These are phyloP conservation scores for Aureobasidium uvarum DNA, from an alignment of 2,329 filamentous ascomycete genomes.

Conservation along the genomic window DNA sequence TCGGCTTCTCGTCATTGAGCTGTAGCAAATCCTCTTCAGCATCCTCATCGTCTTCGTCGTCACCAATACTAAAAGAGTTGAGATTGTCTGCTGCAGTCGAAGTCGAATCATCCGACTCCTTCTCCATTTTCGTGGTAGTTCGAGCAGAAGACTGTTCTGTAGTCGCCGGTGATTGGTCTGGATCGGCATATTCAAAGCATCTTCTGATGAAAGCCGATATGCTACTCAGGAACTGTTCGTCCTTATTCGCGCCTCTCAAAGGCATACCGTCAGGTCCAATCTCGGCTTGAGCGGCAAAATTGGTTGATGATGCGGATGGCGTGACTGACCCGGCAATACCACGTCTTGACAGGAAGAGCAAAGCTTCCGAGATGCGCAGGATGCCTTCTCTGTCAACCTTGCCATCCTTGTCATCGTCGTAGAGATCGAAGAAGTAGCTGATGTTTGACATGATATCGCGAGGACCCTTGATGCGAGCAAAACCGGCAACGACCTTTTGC, in stretches of 20 bases:
- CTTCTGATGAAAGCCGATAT: conserved; percentile 94
- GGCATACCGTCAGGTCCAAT: conserved; percentile 37
- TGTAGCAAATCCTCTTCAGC: conserved; percentile 56
- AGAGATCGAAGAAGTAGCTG: conserved; percentile 95
- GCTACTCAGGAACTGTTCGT: conserved; percentile 86
- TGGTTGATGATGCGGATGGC: conserved; percentile 59
- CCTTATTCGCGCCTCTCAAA: conserved; percentile 56
- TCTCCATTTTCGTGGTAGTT: conserved; percentile 30
- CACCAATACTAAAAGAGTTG: conserved; percentile 71
- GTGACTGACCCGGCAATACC: conserved; percentile 75
- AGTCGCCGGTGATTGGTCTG: conserved; percentile 59
- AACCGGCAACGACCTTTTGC: conserved; percentile 86
- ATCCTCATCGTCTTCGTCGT: conserved; percentile 53
- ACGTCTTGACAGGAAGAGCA: conserved; percentile 86
- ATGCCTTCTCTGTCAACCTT: conserved; percentile 95
- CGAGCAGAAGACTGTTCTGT: conserved; percentile 33
- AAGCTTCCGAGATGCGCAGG: conserved; percentile 85
- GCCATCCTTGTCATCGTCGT: conserved; percentile 89
- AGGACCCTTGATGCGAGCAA: conserved; percentile 88
- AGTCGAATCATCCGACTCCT: conserved; percentile 35
- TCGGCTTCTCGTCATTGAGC: conserved; percentile 50
- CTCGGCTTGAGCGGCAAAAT: conserved; percentile 46
- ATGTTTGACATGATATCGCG: conserved; percentile 98
- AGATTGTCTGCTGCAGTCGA: conserved; percentile 42
- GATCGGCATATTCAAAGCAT: conserved; percentile 98